Evolutionary conservation across 371 early-diverging fungal species (phyloP), one percentile per base, ranked within the genome.

Genomic region (Smittium mucronatum): DNA sequence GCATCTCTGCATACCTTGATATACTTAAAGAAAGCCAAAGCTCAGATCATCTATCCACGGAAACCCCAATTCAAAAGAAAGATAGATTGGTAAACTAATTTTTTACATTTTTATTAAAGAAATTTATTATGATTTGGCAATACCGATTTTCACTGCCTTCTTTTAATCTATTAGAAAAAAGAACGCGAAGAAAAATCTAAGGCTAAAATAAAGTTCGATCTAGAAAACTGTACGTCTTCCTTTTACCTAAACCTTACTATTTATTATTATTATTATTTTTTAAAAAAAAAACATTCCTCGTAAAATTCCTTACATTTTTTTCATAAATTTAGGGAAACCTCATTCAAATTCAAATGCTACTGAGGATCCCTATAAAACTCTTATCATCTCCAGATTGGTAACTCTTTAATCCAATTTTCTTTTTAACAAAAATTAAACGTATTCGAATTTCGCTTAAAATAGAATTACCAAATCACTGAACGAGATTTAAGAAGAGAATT

Each of bases 361-460:
- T 11, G 88, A 89, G 28, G 93, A 97, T 76, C 93, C 97, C 5
- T 97, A 91, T 85, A 91, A 92, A 73, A 95, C 96, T 15, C 76
- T 95, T 2, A 90, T 95, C 71, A 87, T 97, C 0, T 88, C 87
- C n/a, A 87, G 94, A 30, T 79, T 97, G 69, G 67, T 67, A 67
- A 36, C 87, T 87, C 75, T 21, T 75, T 31, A 68, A 26, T 30
- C 63, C 25, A 17, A 8, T 15, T 70, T 36, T 70, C 1, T 47
- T 35, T 29, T 11, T 31, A 30, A 2, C 25, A 21, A 33, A 29
- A 0, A 65, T 61, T 33, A 69, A 17, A 58, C 17, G 16, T 21
- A n/a, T 63, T 36, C 64, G 15, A 1, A 67, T 84, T 11, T 33
- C 33, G 5, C 16, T 81, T 57, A 26, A 21, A 21, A 64, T 64